These are phyloP conservation scores for Pneumocystis jirovecii DNA, from an alignment of 1,139 yeast genomes.

Conservation along the genomic window DNA sequence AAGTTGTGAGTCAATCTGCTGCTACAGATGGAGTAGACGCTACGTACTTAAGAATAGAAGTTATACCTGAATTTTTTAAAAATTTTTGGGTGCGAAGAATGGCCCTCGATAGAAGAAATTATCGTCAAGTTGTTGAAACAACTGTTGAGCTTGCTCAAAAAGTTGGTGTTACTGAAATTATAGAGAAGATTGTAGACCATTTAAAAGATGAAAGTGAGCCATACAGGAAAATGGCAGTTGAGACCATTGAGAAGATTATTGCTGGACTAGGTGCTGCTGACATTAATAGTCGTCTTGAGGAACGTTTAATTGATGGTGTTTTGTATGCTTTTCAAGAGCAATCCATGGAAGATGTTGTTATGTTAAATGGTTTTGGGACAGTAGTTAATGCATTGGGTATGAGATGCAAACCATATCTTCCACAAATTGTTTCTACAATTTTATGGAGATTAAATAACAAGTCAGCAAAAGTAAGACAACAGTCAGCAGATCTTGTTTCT, in stretches of 20 bases:
- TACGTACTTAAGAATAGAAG: constrained; percentile 33
- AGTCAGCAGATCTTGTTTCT: constrained; percentile 66
- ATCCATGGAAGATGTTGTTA: constrained; percentile 35
- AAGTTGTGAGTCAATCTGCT: constrained; percentile 44
- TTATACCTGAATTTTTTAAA: constrained; percentile 50
- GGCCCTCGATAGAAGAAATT: constrained; percentile 37
- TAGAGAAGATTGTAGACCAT: constrained; percentile 42
- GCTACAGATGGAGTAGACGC: constrained; percentile 39
- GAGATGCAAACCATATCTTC: constrained; percentile 58
- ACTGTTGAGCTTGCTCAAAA: constrained; percentile 52
- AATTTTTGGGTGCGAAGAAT: constrained; percentile 52
- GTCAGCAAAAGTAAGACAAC: constrained; percentile 60
- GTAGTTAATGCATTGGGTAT: constrained; percentile 53
- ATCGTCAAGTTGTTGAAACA: constrained; percentile 55
- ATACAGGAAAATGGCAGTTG: constrained; percentile 64
- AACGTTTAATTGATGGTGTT: constrained; percentile 62
- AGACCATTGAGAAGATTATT: constrained; percentile 42
- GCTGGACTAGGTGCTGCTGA: constrained; percentile 36
- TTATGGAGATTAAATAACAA: constrained; percentile 64
- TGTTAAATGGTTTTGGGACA: constrained; percentile 52
- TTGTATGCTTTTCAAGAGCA: constrained; percentile 79
- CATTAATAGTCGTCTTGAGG: constrained; percentile 44
- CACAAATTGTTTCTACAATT: constrained; percentile 59
- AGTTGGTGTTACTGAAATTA: constrained; percentile 48
- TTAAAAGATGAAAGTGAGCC: constrained; percentile 76